Conservation (phyloP, 2,329 filamentous ascomycete species). For the Arthrobotrys conoides region DNA sequence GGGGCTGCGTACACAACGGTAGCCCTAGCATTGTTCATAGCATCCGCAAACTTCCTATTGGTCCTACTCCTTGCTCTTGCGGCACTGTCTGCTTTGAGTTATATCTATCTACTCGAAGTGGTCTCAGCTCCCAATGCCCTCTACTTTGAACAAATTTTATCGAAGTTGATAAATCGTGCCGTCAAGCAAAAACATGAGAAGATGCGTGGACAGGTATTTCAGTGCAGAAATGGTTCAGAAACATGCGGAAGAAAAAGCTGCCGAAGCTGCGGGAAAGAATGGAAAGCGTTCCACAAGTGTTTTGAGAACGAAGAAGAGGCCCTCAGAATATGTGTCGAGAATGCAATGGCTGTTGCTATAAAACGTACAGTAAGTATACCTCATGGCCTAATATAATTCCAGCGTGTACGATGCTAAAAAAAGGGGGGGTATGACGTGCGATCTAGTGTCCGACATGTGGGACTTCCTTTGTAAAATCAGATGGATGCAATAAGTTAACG, state of each 20-base stretch:
- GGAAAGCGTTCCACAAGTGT: conserved; percentile 90
- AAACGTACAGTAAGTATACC: conserved; percentile 73
- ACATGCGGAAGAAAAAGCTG: conserved; percentile 80
- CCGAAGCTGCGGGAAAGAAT: conserved; percentile 83
- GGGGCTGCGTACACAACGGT: conserved; percentile 73
- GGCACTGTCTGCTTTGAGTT: conserved; percentile 30
- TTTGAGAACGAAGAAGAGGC: conserved; percentile 86
- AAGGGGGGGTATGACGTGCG: conserved; percentile 65
- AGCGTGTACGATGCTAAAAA: neutral
- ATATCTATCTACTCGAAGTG: conserved; percentile 45
- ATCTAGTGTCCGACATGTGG: conserved; percentile 85
- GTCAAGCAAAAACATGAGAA: conserved; percentile 74
- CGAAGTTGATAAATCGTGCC: conserved; percentile 18
- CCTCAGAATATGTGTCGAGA: conserved; percentile 89
- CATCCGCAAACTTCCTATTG: conserved; percentile 61
- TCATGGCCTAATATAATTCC: neutral
- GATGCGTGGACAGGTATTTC: conserved; percentile 82
- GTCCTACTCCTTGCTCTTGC: conserved; percentile 21
- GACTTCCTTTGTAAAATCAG: conserved; percentile 90
- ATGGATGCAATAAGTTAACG: conserved; percentile 96
- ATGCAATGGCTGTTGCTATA: conserved; percentile 91
- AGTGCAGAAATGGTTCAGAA: conserved; percentile 75
- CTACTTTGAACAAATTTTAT: conserved; percentile 37
- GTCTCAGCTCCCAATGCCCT: conserved; percentile 32
- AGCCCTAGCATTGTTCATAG: conserved; percentile 70